Percentiles rank a stretch among this genome's conserved stretches.
Conservation (phyloP, 202 grass and related monocot species). For the Setaria italica region DNA sequence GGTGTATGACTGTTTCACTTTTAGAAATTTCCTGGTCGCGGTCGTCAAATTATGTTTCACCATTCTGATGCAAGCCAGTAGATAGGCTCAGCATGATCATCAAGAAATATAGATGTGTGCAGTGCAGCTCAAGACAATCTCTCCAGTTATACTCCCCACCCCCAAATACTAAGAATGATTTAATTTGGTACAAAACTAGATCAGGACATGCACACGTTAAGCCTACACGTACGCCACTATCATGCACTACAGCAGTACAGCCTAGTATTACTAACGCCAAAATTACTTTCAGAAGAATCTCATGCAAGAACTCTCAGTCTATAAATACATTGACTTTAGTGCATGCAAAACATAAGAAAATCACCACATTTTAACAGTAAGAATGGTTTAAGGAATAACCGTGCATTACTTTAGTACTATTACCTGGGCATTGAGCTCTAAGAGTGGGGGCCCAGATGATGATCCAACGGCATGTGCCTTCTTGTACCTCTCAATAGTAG, state of each 20-base stretch:
- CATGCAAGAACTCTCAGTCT: not conserved
- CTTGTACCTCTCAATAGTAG: constrained; percentile 72
- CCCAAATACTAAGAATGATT: no score
- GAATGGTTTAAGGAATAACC: not conserved
- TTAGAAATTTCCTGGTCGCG: not conserved
- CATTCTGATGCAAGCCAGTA: not conserved
- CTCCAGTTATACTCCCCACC: no score
- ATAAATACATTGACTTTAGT: not conserved
- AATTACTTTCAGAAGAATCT: not conserved
- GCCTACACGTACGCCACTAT: not conserved
- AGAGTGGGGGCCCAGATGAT: constrained; percentile 48
- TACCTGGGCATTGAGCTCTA: constrained; percentile 69
- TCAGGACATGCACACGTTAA: not conserved
- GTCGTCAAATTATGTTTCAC: not conserved
- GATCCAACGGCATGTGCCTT: constrained; percentile 65
- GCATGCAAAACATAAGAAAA: not conserved
- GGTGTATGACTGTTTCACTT: not conserved
- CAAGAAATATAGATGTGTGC: not conserved
- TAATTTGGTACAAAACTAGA: not conserved
- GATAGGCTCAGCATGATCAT: not conserved
- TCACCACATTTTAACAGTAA: not conserved
- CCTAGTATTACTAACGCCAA: not conserved
- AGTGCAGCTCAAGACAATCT: not conserved
- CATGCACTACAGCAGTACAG: not conserved
- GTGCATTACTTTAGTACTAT: not conserved